These are phyloP conservation scores for Beauveria australis DNA, from an alignment of 2,329 filamentous ascomycete species.

Conservation along the genomic window DNA sequence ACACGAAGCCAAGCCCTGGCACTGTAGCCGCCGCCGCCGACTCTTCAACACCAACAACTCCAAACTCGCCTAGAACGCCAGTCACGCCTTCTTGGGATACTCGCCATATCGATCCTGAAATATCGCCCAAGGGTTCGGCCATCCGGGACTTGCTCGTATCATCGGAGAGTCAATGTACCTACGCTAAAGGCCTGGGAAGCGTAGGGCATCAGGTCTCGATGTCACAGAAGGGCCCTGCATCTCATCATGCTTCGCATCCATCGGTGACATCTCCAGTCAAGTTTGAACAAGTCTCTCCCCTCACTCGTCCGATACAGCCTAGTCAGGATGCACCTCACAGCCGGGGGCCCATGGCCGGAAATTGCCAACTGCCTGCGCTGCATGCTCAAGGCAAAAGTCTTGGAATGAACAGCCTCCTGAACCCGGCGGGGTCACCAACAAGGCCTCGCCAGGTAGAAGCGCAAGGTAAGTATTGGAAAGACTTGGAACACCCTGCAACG, in stretches of 20 bases:
- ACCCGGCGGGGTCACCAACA: conserved; percentile 25
- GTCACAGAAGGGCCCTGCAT: conserved; percentile 52
- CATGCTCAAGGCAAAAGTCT: conserved; percentile 19
- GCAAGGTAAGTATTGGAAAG: conserved; percentile 14
- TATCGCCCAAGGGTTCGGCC: conserved; percentile 17
- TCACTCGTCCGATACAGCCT: conserved; percentile 6
- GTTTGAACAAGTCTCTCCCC: conserved; percentile 21
- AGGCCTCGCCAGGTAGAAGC: conserved; percentile 15
- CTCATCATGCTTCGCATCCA: conserved; percentile 46
- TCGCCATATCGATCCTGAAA: conserved; percentile 17
- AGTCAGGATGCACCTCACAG: conserved; percentile 18
- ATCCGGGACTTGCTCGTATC: conserved; percentile 16
- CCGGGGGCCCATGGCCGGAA: conserved; percentile 11
- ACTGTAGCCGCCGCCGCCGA: conserved; percentile 21
- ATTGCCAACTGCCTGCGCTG: conserved; percentile 16
- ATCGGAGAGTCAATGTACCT: conserved; percentile 47
- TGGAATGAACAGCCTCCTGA: conserved; percentile 32
- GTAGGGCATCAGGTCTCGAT: conserved; percentile 54
- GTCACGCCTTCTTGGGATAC: conserved; percentile 25
- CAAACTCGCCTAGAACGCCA: conserved; percentile 28
- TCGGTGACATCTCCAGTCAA: conserved; percentile 36
- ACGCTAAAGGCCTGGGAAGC: conserved; percentile 40
- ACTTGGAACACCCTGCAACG: conserved; percentile 15
- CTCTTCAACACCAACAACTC: conserved; percentile 23
- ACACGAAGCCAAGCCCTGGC: conserved; percentile 23